Percentiles rank a stretch among this genome's conserved stretches.
Evolutionary conservation across 2,329 filamentous ascomycete genomes (phyloP).

Genomic region (Trichophyton benhamiae): DNA sequence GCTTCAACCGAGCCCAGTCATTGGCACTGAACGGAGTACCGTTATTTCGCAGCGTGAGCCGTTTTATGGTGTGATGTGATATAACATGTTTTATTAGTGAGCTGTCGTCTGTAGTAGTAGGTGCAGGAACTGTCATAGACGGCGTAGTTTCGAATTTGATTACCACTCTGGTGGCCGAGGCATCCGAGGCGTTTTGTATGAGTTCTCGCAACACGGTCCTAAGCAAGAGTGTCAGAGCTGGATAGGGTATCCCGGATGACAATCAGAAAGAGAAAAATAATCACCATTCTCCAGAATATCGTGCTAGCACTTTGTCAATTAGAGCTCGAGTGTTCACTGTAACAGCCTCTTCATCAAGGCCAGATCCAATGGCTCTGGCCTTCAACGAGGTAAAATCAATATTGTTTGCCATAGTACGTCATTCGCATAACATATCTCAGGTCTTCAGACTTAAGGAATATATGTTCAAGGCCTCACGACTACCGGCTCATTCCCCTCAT

Average conservation of each 20-base stretch:
- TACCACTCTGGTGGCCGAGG: constrained; percentile 74
- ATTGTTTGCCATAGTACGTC: constrained; percentile 31
- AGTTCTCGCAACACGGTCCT: constrained; percentile 68
- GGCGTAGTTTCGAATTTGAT: constrained; percentile 88
- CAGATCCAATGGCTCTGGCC: constrained; percentile 72
- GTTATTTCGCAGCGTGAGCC: constrained; percentile 86
- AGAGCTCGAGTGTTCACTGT: constrained; percentile 93
- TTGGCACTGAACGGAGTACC: constrained; percentile 76
- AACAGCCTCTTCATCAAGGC: constrained; percentile 88
- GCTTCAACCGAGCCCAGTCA: constrained; percentile 86
- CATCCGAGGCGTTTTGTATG: constrained; percentile 97
- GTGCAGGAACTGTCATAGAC: constrained; percentile 60
- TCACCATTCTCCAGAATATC: constrained; percentile 93
- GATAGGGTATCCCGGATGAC: background rate
- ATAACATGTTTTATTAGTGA: constrained; percentile 71
- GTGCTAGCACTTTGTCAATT: constrained; percentile 93
- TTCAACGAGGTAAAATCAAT: constrained; percentile 58
- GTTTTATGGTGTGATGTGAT: constrained; percentile 70
- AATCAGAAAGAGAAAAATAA: constrained; percentile 26
- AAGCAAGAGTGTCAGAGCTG: background rate
- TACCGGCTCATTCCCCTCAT: background rate
- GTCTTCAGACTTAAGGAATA: background rate
- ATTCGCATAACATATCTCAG: background rate
- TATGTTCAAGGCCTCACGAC: background rate
- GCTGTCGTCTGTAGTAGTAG: constrained; percentile 53